phyloP scores from a whole-genome alignment of 139 green algal species.

The Trebouxia sp. region DNA sequence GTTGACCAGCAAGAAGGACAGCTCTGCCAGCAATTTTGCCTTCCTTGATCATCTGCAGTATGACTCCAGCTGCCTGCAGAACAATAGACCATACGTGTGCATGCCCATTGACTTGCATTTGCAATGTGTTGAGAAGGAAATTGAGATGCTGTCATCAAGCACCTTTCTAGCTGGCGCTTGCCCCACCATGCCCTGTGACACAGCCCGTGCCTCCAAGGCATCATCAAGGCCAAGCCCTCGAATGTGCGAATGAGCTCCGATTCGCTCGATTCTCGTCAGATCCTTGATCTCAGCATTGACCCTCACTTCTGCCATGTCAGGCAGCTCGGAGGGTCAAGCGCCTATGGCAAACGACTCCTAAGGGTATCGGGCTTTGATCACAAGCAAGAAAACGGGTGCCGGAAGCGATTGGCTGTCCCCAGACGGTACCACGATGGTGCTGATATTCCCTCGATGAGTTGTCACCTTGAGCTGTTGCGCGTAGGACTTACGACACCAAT shows the following conservation, averaged over 20 bases:
- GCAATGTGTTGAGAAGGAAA: conserved; percentile 5
- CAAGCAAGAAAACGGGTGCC: too few relatives aligned
- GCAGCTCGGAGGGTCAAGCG: too few relatives aligned
- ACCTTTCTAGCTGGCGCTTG: conserved; percentile 89
- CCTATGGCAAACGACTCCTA: too few relatives aligned
- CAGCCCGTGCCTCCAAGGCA: conserved; percentile 83
- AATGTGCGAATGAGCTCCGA: conserved; percentile 97
- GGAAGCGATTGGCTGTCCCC: too few relatives aligned
- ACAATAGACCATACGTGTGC: neutral
- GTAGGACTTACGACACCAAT: too few relatives aligned
- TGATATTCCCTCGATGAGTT: too few relatives aligned
- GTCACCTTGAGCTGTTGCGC: too few relatives aligned
- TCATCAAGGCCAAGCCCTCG: conserved; percentile 96
- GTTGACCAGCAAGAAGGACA: conserved; percentile 94
- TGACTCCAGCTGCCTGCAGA: conserved; percentile 88
- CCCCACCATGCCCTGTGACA: conserved; percentile 98
- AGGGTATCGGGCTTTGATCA: too few relatives aligned
- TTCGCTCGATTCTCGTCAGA: conserved; percentile 95
- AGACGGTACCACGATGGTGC: too few relatives aligned
- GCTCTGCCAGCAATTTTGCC: conserved; percentile 95
- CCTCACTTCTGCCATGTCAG: conserved; percentile 65
- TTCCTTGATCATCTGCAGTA: conserved; percentile 95
- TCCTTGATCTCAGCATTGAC: conserved; percentile 84
- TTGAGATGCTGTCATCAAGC: neutral
- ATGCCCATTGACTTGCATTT: neutral